Conservation (phyloP, 2,329 filamentous ascomycete genomes). For the Fusarium circinatum region DNA sequence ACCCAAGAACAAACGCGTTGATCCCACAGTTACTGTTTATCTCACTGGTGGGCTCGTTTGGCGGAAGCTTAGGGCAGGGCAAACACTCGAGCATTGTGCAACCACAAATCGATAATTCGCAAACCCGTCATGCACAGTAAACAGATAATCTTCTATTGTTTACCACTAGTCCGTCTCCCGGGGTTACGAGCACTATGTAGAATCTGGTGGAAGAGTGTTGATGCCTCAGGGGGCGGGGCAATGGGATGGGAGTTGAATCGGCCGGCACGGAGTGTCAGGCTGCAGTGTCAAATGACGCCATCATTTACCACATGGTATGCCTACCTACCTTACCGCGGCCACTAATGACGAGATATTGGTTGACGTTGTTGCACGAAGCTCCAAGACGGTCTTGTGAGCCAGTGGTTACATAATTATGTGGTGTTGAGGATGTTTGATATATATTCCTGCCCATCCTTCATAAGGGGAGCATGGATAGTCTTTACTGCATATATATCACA, state of each 20-base stretch:
- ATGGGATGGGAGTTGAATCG: neutral
- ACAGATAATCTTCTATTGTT: fast-evolving
- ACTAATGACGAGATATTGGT: neutral
- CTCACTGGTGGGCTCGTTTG: neutral
- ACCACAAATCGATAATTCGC: fast-evolving
- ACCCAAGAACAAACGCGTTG: neutral
- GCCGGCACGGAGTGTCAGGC: neutral
- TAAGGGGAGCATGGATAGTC: neutral
- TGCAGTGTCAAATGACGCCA: neutral
- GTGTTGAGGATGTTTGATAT: neutral
- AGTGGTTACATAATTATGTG: neutral
- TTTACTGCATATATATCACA: neutral
- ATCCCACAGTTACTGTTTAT: neutral
- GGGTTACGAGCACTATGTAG: neutral
- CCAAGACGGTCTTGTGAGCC: neutral
- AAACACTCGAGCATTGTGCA: conserved; percentile 1
- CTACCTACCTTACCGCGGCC: neutral
- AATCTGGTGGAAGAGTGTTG: conserved; percentile 13
- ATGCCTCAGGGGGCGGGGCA: neutral
- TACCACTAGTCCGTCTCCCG: neutral
- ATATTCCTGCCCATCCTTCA: neutral
- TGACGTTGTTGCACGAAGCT: neutral
- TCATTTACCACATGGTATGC: neutral
- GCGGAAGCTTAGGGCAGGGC: neutral
- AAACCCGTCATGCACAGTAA: neutral